A percentile compares a stretch with the other conserved stretches of the same genome.
Conservation (phyloP, 495 filamentous ascomycete genomes). For the Neurospora africana region DNA sequence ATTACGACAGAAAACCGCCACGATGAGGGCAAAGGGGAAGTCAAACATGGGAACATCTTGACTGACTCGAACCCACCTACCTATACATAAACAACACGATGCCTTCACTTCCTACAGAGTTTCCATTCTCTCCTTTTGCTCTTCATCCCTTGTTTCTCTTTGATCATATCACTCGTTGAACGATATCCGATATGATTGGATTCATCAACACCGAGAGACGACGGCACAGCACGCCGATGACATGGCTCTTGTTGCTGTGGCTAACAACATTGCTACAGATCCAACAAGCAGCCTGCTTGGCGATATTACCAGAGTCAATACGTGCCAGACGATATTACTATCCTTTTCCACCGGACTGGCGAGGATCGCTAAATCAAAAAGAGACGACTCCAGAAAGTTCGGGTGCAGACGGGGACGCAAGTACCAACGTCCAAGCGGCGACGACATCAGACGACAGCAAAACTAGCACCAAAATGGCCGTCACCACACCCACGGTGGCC, state of each 20-base stretch:
- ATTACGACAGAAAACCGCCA: background rate
- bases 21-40: background rate
- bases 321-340: background rate
- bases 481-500: background rate
- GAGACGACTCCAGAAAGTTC: background rate
- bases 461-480: background rate
- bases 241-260: background rate
- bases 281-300: background rate
- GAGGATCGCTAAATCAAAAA: background rate
- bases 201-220: background rate
- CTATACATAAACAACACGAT: background rate
- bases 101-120: background rate
- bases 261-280: background rate
- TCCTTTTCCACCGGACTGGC: background rate
- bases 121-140: background rate
- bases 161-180: background rate
- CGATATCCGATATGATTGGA: background rate
- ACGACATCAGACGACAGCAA: background rate
- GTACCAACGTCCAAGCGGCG: background rate
- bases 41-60: background rate
- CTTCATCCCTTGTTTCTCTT: background rate
- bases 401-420: background rate
- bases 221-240: background rate
- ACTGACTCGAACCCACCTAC: background rate
- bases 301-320: background rate